Percentiles rank a stretch among this genome's conserved stretches.
Evolutionary conservation across 805 yeast genomes (phyloP).

Genomic region (Saccharomycopsis amapae): DNA sequence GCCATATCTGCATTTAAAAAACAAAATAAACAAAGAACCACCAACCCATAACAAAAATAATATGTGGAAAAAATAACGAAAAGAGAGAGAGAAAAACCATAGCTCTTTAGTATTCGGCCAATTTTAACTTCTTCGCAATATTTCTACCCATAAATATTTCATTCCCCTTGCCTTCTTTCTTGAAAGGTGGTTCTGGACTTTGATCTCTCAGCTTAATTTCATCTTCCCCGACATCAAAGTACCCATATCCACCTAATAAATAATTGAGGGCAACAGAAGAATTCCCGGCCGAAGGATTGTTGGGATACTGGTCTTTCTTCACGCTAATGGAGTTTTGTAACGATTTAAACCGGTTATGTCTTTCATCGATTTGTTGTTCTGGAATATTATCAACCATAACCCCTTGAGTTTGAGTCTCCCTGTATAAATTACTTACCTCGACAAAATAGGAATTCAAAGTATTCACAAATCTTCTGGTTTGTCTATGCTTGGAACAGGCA

Average conservation of each 20-base stretch:
- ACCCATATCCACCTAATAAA: slow-evolving; percentile 78
- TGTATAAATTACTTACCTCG: slow-evolving; percentile 49
- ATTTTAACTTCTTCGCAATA: slow-evolving; percentile 11
- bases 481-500: slow-evolving; percentile 82
- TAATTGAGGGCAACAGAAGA: slow-evolving; percentile 32
- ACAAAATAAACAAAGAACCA: too few species aligned
- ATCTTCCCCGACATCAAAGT: slow-evolving; percentile 65
- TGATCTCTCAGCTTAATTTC: slow-evolving; percentile 46
- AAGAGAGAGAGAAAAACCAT: too few species aligned
- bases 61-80: too few species aligned
- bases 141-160: slow-evolving; percentile 1
- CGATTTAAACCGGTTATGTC: neutral
- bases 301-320: neutral
- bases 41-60: too few species aligned
- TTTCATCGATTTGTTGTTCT: neutral
- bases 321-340: neutral
- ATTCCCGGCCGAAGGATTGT: slow-evolving; percentile 18
- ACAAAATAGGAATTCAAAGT: slow-evolving; percentile 56
- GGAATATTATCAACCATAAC: slow-evolving; percentile 25
- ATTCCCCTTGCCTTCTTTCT: neutral
- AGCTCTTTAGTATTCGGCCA: slow-evolving; percentile 16
- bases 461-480: slow-evolving; percentile 68
- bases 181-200: slow-evolving; percentile 13
- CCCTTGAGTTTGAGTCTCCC: slow-evolving; percentile 25
- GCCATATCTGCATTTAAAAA: too few species aligned